phyloP scores from a whole-genome alignment of 2,329 filamentous ascomycete genomes.

The Calonectria montana region DNA sequence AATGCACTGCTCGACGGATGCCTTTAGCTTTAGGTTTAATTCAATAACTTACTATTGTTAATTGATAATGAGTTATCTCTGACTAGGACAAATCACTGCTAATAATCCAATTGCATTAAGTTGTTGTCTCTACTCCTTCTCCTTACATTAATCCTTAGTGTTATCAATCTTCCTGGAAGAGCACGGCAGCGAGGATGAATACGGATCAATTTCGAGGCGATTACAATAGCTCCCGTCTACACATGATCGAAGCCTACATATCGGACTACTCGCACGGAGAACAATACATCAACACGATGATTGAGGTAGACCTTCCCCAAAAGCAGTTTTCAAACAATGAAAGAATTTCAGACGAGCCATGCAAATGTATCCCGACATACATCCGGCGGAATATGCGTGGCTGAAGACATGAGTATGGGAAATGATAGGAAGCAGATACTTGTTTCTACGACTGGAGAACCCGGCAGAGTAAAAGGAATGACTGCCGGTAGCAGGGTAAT shows the following conservation, averaged over 20 bases:
- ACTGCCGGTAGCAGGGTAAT: neutral
- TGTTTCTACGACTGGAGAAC: conserved; percentile 3
- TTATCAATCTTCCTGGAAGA: neutral
- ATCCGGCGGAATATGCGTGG: neutral
- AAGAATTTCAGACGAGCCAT: neutral
- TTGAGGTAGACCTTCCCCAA: neutral
- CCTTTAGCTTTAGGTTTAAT: neutral
- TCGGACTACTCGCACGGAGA: neutral
- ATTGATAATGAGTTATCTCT: neutral
- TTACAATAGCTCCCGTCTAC: neutral
- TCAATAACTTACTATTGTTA: no score
- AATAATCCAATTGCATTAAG: neutral
- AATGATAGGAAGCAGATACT: conserved; percentile 11
- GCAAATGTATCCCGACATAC: neutral
- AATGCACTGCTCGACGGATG: neutral
- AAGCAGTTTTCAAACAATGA: neutral
- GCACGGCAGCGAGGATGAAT: neutral
- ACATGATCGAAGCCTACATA: neutral
- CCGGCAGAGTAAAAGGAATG: neutral
- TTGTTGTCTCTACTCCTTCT: neutral
- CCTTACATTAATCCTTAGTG: neutral
- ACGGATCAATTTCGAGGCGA: neutral
- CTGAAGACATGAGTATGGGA: conserved; percentile 3
- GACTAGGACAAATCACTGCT: neutral
- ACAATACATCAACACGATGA: neutral